A percentile compares a stretch with the other conserved stretches of the same genome.
Conservation (phyloP, 345 rosid species). For the Heritiera littoralis region DNA sequence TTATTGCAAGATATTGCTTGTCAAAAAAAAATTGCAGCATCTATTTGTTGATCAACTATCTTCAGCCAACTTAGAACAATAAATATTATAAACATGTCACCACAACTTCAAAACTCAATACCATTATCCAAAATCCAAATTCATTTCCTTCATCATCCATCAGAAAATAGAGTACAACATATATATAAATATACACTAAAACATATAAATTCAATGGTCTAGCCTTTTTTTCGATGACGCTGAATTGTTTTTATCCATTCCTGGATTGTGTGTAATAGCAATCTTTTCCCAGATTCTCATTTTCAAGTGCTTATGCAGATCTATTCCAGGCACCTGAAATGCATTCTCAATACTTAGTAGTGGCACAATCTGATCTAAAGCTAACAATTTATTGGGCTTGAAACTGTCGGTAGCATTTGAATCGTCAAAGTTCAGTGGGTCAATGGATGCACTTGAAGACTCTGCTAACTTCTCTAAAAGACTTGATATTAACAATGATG, state of each 20-base stretch:
- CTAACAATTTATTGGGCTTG: conserved; percentile 16
- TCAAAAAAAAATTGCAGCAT: too few relatives aligned
- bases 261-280: neutral
- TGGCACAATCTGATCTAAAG: conserved; percentile 27
- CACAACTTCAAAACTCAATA: too few relatives aligned
- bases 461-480: conserved; percentile 32
- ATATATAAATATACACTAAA: too few relatives aligned
- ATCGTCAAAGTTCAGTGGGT: conserved; percentile 26
- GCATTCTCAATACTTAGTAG: conserved; percentile 15
- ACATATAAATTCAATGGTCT: conserved; percentile 14
- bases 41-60: too few relatives aligned
- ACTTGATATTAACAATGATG: conserved; percentile 14
- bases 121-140: too few relatives aligned
- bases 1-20: too few relatives aligned
- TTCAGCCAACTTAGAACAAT: too few relatives aligned
- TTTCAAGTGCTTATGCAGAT: conserved; percentile 21
- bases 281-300: conserved; percentile 22
- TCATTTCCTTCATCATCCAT: too few relatives aligned
- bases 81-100: too few relatives aligned
- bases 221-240: conserved; percentile 39
- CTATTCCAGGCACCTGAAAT: conserved; percentile 14
- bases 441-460: conserved; percentile 19
- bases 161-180: too few relatives aligned
- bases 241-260: conserved; percentile 33
- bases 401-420: conserved; percentile 9